A percentile compares a stretch with the other conserved stretches of the same genome.
Conservation (phyloP, 2,329 filamentous ascomycete species). For the Cordyceps fumosorosea region DNA sequence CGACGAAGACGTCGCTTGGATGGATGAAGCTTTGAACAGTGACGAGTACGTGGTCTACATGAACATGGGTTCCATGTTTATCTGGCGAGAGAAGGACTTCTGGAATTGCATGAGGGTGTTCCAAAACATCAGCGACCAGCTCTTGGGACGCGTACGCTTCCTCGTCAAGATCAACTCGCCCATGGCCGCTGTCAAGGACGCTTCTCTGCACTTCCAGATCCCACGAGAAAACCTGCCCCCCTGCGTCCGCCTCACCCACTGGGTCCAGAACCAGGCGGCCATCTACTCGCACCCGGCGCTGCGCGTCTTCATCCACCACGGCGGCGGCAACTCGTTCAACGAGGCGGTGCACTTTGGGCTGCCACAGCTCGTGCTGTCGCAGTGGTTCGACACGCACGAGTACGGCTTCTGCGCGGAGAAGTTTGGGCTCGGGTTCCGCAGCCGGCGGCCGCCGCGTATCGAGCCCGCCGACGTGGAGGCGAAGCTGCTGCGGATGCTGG, state of each 20-base stretch:
- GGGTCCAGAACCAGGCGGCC: background rate
- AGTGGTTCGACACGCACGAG: constrained; percentile 11
- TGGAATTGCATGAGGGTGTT: constrained; percentile 1
- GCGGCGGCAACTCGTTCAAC: constrained; percentile 9
- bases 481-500: background rate
- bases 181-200: background rate
- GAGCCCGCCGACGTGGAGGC: background rate
- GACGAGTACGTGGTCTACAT: background rate
- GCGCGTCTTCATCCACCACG: constrained; percentile 4
- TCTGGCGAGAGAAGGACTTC: background rate
- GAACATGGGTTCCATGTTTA: constrained; percentile 7
- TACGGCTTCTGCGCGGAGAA: constrained; percentile 1
- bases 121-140: background rate
- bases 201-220: background rate
- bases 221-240: background rate
- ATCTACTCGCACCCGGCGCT: background rate
- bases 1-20: background rate
- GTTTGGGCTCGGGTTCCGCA: constrained; percentile 4
- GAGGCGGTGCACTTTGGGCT: constrained; percentile 3
- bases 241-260: background rate
- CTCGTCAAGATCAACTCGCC: constrained; percentile 6
- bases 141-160: background rate
- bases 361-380: constrained; percentile 1
- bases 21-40: background rate
- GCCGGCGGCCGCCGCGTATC: background rate